These are phyloP conservation scores for Colletotrichum siamense DNA, from an alignment of 2,329 filamentous ascomycete genomes.

Conservation along the genomic window DNA sequence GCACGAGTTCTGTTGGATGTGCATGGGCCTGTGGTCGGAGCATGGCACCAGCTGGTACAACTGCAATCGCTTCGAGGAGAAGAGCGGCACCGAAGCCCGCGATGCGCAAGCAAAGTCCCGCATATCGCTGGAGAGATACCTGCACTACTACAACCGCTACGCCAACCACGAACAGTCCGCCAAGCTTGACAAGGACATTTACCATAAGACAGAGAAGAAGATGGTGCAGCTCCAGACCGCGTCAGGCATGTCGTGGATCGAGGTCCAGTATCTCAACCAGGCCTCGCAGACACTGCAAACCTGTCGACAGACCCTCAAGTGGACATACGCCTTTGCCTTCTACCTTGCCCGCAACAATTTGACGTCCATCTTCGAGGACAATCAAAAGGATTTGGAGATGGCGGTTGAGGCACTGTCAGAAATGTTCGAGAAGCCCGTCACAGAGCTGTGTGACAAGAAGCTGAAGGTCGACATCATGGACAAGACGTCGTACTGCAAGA, in stretches of 20 bases:
- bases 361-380: constrained; percentile 97
- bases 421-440: constrained; percentile 98
- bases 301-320: constrained; percentile 98
- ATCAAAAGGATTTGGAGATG: constrained; percentile 97
- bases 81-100: constrained; percentile 87
- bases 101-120: constrained; percentile 92
- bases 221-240: constrained; percentile 95
- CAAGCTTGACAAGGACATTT: constrained; percentile 94
- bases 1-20: constrained; percentile 99
- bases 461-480: constrained; percentile 98
- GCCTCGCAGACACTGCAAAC: constrained; percentile 94
- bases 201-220: constrained; percentile 96
- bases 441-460: constrained; percentile 83
- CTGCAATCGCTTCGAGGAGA: constrained; percentile 97
- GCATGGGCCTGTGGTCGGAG: constrained; percentile 98
- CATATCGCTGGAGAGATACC: constrained; percentile 90
- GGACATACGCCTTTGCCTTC: constrained; percentile 98
- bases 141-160: constrained; percentile 99
- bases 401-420: constrained; percentile 96
- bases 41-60: constrained; percentile 99
- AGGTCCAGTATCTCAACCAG: constrained; percentile 94
- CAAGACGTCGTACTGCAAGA: constrained; percentile 97
- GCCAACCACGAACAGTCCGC: constrained; percentile 99
- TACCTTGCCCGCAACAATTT: constrained; percentile 96
- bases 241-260: constrained; percentile 98